A percentile compares a stretch with the other conserved stretches of the same genome.
phyloP scores from a whole-genome alignment of 2,329 filamentous ascomycete species.

The Curvularia lunata region DNA sequence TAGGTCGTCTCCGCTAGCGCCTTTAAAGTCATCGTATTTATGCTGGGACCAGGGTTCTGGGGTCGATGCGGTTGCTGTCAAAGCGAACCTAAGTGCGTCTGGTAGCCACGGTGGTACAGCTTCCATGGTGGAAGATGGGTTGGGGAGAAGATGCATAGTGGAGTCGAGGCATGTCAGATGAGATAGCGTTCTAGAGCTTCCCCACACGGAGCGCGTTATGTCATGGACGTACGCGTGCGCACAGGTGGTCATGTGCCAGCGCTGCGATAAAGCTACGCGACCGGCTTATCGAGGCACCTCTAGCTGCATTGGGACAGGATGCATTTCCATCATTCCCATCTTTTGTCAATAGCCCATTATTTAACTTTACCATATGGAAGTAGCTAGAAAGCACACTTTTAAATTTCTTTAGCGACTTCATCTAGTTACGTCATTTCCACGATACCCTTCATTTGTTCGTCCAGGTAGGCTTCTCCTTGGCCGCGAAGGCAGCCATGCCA shows the following conservation, averaged over 20 bases:
- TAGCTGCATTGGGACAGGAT: constrained; percentile 12
- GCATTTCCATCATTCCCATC: constrained; percentile 2
- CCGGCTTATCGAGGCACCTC: constrained; percentile 15
- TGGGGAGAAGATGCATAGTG: constrained; percentile 1
- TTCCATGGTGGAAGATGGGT: constrained; percentile 9
- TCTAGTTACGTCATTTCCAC: not conserved
- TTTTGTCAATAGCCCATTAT: no score
- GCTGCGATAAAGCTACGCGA: constrained; percentile 18
- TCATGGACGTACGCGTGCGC: constrained; percentile 3
- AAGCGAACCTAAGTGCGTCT: constrained; percentile 32
- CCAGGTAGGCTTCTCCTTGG: constrained; percentile 95
- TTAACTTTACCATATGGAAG: not conserved
- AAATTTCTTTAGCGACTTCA: not conserved
- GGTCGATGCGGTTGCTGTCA: constrained; percentile 34
- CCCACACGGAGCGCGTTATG: constrained; percentile 22
- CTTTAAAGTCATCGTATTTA: constrained; percentile 8
- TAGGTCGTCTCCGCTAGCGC: constrained; percentile 20
- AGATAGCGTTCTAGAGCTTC: not conserved
- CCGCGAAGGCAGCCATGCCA: constrained; percentile 90
- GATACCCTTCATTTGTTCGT: constrained; percentile 68
- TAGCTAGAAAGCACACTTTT: not conserved
- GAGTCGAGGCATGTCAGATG: constrained; percentile 18
- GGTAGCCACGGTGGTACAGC: constrained; percentile 28
- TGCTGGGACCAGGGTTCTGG: constrained; percentile 23
- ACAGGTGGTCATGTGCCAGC: constrained; percentile 16